A percentile compares a stretch with the other conserved stretches of the same genome.
Evolutionary conservation across 2,329 filamentous ascomycete species (phyloP).

Genomic region (Ceratocystis variospora): DNA sequence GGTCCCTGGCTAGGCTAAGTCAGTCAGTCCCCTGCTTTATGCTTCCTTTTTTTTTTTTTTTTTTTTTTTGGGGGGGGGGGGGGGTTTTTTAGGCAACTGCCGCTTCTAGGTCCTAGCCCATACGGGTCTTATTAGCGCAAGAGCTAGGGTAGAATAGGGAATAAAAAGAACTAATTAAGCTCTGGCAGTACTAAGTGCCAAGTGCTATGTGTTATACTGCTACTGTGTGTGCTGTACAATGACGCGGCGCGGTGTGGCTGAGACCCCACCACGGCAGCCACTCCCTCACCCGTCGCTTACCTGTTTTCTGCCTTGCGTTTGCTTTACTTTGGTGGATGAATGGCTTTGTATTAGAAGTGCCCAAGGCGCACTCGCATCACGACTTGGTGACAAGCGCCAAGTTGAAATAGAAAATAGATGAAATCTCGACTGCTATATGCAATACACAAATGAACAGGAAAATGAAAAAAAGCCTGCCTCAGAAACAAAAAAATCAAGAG

Average conservation of each 20-base stretch:
- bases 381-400: no score
- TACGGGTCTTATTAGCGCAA: background rate
- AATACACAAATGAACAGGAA: background rate
- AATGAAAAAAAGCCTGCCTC: background rate
- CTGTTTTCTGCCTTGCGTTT: background rate
- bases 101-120: background rate
- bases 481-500: background rate
- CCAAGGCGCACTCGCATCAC: no score
- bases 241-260: constrained; percentile 1
- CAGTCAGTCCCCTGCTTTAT: background rate
- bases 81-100: background rate
- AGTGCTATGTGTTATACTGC: no score
- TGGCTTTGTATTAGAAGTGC: no score
- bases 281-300: background rate
- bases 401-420: background rate
- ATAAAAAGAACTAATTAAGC: background rate
- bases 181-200: background rate
- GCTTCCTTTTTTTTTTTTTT: background rate
- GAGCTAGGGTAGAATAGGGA: background rate
- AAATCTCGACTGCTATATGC: background rate
- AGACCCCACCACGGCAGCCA: background rate
- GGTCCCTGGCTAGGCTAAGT: background rate
- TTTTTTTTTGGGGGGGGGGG: no score
- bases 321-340: no score
- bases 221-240: background rate